Conservation (phyloP, 2,329 filamentous ascomycete species). For the Polychaeton citri region DNA sequence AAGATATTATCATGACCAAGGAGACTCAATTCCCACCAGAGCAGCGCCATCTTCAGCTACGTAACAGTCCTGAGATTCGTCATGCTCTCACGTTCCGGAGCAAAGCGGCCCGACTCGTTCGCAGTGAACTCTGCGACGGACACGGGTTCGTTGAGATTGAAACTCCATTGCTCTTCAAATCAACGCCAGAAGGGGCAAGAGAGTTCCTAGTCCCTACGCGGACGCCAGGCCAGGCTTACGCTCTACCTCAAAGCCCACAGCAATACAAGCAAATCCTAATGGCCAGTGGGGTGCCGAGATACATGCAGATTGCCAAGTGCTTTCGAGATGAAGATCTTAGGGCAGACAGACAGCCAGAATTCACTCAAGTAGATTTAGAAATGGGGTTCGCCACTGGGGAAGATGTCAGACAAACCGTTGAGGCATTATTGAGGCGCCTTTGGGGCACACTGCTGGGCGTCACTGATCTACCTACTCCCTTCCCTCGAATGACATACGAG, state of each 20-base stretch:
- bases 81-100: conserved; percentile 60
- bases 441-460: conserved; percentile 39
- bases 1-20: conserved; percentile 61
- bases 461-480: conserved; percentile 31
- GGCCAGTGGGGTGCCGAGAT: conserved; percentile 69
- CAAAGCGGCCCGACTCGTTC: conserved; percentile 41
- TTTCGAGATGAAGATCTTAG: conserved; percentile 91
- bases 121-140: conserved; percentile 38
- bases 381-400: conserved; percentile 70
- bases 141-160: conserved; percentile 66
- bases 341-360: conserved; percentile 89
- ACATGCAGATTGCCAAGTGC: conserved; percentile 88
- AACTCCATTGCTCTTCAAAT: conserved; percentile 92
- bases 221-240: conserved; percentile 64
- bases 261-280: conserved; percentile 98
- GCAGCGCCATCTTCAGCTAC: conserved; percentile 71
- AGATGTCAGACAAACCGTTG: conserved; percentile 52
- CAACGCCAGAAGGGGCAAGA: conserved; percentile 85
- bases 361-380: conserved; percentile 90
- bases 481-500: conserved; percentile 55
- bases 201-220: conserved; percentile 91
- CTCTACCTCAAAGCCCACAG: conserved; percentile 88
- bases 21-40: conserved; percentile 62
- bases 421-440: conserved; percentile 40
- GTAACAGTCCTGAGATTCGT: conserved; percentile 55